Base-by-base conservation (phyloP, 192 early-diverging fungal species). In the Entomortierella parvispora region DNA sequence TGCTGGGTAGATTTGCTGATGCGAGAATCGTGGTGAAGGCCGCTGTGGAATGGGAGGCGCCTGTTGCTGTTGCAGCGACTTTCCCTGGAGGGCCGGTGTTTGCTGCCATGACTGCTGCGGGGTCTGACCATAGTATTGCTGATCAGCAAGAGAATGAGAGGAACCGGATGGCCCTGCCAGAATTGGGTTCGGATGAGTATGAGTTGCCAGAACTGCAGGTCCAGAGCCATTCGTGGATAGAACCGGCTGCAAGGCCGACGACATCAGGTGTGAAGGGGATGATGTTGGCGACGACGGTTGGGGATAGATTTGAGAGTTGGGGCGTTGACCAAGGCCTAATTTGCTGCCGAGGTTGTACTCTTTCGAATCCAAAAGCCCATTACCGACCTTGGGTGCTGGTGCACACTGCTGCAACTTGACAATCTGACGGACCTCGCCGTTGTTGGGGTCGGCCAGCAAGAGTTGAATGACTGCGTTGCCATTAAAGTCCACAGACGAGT, bases 401-500 rank as follows among this genome's bases (percentile, higher is more conserved):
- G 65, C 44, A 1, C 47, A 51, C 22, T 51, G 61, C 20, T 58
- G 40, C 44, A 77, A 37, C 42, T 77, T 77, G 28, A 53, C 65
- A 17, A 77, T 60, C 37, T 68, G 60, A 34, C 74, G 47, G 47
- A 18, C 42, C 44, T 77, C 74, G 2, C 44, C 26, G 25, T 77
- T 77, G 48, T 57, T 64, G 46, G 65, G 65, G 25, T 77, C 74
- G 0, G 65, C 50, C 66, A 68, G 68, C 34, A 68, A 60, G n/a
- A 77, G 40, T 10, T 77, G 74, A 25, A 77, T 61, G 1, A 68
- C 60, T 6, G 65, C 61, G 29, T 68, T 68, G 14, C 55, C 49
- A 14, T 64, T 77, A 18, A 49, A 40, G 23, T 77, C 74, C 12
- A 48, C 60, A 37, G 53, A 68, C 15, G 74, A 68, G 66, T 77